Evolutionary conservation across 257 asterid species (phyloP), one percentile per base, ranked within the genome.

Genomic region (Fraxinus cuspidata): DNA sequence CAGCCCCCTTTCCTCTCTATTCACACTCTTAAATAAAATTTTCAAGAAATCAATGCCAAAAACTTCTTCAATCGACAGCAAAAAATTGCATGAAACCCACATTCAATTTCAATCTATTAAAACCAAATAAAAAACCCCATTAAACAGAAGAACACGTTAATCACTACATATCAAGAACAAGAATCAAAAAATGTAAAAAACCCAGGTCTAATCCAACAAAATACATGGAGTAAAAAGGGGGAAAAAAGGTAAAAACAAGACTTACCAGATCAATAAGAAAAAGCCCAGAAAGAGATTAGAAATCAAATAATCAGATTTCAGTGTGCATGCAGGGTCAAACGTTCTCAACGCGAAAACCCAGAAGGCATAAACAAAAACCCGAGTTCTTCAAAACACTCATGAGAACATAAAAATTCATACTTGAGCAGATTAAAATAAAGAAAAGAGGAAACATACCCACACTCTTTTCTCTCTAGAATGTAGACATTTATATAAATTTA

Each of bases 301-400:
- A 76, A 7, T 10, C 28, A 7, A 58, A 58, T n/a, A n/a, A 58
- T 58, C 15, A n/a, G 66, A 63, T 78, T 80, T 82, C 53, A 76
- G 84, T 28, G 7, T 77, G 83, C 91, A 87, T 85, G 91, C 91
- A 81, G 81, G 82, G 67, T 56, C 70, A 81, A 79, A 63, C 87
- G 74, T 72, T 63, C 69, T 63, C 69, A 16, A 72, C 65, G 56
- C 73, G 38, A 38, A 80, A 72, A 65, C 84, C 82, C 84, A 84
- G 58, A 80, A 80, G 34, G 83, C 85, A 79, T 64, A 84, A 74
- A 73, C 49, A 80, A 74, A 37, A 70, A 44, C 75, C 60, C 74
- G 56, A 79, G 71, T 81, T 73, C 71, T 81, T 31, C 80, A 81
- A 84, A 79, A 23, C 77, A 69, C 71, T 75, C 73, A 8, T 65